These are phyloP conservation scores for Sarocladium kiliense DNA, from an alignment of 2,329 filamentous ascomycete genomes.

Conservation along the genomic window DNA sequence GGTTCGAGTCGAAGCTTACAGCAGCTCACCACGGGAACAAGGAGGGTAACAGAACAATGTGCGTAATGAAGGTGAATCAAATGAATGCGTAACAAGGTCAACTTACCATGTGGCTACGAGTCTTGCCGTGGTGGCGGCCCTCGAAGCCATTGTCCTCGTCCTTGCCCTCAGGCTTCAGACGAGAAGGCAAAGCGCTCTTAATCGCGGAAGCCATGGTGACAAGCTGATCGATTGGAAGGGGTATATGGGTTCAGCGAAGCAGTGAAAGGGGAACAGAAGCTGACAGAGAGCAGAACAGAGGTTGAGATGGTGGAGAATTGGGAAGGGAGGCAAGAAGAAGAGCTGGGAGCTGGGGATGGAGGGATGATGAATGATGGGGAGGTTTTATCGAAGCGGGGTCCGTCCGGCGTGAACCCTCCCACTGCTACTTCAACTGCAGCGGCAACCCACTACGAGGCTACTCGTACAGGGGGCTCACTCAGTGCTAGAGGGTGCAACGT, in stretches of 20 bases:
- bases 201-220: conserved; percentile 62
- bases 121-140: conserved; percentile 75
- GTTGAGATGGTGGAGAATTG: neutral
- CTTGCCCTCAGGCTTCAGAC: conserved; percentile 64
- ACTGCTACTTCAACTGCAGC: neutral
- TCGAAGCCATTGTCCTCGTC: conserved; percentile 47
- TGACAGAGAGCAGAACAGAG: neutral
- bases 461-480: conserved; percentile 1
- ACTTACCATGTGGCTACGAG: conserved; percentile 80
- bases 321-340: neutral
- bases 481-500: neutral
- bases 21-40: neutral
- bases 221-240: conserved; percentile 12
- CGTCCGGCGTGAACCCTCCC: conserved; percentile 1
- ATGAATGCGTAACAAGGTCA: conserved; percentile 1
- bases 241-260: neutral
- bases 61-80: neutral
- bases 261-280: neutral
- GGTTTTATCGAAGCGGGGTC: conserved; percentile 5
- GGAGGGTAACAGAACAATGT: neutral
- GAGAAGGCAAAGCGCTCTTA: conserved; percentile 74
- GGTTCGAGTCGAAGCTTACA: neutral
- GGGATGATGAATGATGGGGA: neutral
- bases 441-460: neutral
- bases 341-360: neutral